These are phyloP conservation scores for Penicillium corylophilum DNA, from an alignment of 2,329 filamentous ascomycete genomes.

Conservation along the genomic window DNA sequence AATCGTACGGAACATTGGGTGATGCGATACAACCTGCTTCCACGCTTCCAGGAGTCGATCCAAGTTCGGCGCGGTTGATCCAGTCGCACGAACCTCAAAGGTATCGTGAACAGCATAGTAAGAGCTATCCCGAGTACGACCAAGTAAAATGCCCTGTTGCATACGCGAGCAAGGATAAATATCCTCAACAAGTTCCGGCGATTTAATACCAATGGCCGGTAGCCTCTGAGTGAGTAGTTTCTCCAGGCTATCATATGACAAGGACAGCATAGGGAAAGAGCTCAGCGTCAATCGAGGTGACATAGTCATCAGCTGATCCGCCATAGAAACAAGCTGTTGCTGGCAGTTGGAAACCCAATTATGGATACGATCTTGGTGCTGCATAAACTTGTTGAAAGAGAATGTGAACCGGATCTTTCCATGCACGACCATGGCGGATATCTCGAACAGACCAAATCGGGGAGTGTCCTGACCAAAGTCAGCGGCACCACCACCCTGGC, in stretches of 20 bases:
- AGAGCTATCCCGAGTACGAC: constrained; percentile 32
- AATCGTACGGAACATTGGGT: constrained; percentile 39
- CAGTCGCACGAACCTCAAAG: constrained; percentile 31
- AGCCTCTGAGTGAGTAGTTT: constrained; percentile 39
- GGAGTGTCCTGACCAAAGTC: constrained; percentile 48
- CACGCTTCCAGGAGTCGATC: constrained; percentile 30
- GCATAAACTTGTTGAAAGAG: constrained; percentile 52
- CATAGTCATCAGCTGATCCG: constrained; percentile 26
- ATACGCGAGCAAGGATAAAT: constrained; percentile 41
- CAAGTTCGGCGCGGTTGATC: constrained; percentile 24
- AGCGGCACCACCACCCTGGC: constrained; percentile 45
- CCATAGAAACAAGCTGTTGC: constrained; percentile 31
- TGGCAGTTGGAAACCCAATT: constrained; percentile 45
- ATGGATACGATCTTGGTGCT: constrained; percentile 45
- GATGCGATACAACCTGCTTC: constrained; percentile 32
- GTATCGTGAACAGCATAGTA: constrained; percentile 41
- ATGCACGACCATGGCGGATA: constrained; percentile 51
- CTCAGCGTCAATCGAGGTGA: constrained; percentile 37
- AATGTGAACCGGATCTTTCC: constrained; percentile 51
- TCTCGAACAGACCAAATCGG: constrained; percentile 53
- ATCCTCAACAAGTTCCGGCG: constrained; percentile 42
- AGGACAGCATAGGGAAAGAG: constrained; percentile 47
- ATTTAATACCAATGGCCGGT: constrained; percentile 35
- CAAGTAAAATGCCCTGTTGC: constrained; percentile 40
- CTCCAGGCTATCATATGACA: constrained; percentile 44